A percentile compares a stretch with the other conserved stretches of the same genome.
phyloP scores from a whole-genome alignment of 768 basidiomycete genomes.

The Scleroderma citrinum region DNA sequence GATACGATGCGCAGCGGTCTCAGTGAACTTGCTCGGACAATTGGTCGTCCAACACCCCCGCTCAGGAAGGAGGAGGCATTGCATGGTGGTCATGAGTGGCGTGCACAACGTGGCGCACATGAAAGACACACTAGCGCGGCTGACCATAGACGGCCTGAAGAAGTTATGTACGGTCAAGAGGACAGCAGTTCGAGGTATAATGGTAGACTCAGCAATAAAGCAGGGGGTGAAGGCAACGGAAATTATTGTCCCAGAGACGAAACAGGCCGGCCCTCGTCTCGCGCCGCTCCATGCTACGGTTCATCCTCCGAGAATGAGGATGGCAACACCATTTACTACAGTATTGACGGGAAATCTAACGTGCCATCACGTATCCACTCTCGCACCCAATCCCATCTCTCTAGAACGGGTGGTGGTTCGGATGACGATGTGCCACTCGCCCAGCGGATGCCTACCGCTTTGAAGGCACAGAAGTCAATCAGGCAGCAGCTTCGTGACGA shows the following conservation, averaged over 20 bases:
- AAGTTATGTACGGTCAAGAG: constrained; percentile 5
- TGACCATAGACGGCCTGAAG: constrained; percentile 6
- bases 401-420: constrained; percentile 28
- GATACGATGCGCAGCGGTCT: constrained; percentile 24
- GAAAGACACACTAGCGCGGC: constrained; percentile 14
- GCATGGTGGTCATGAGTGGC: constrained; percentile 16
- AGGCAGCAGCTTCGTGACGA: constrained; percentile 67
- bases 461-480: constrained; percentile 78
- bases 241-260: constrained; percentile 1
- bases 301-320: constrained; percentile 41
- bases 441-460: constrained; percentile 72
- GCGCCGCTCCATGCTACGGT: constrained; percentile 26
- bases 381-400: constrained; percentile 15
- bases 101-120: constrained; percentile 9
- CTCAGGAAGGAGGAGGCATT: constrained; percentile 6
- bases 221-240: constrained; percentile 31
- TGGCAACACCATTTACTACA: constrained; percentile 37
- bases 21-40: background rate
- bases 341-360: constrained; percentile 33
- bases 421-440: constrained; percentile 86
- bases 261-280: constrained; percentile 30
- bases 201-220: constrained; percentile 24
- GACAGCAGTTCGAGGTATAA: constrained; percentile 13
- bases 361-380: constrained; percentile 18
- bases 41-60: background rate